These are phyloP conservation scores for Ustilago shanxiensis DNA, from an alignment of 1,284 basidiomycete genomes.

Conservation along the genomic window DNA sequence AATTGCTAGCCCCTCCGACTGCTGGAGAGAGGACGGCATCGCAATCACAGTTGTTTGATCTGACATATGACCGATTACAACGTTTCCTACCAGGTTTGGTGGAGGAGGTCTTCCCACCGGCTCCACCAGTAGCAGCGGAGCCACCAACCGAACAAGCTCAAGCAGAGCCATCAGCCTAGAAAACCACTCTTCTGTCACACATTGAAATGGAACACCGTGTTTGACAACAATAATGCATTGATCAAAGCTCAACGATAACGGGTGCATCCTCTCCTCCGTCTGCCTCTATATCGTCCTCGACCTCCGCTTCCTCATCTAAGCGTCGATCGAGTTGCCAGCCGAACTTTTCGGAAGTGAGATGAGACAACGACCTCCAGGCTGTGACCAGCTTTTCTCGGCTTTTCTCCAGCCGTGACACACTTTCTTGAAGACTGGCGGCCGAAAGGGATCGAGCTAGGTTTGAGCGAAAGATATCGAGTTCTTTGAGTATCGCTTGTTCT, in stretches of 20 bases:
- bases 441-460: slow-evolving; percentile 38
- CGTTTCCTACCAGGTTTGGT: slow-evolving; percentile 58
- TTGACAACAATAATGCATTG: background rate
- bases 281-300: slow-evolving; percentile 37
- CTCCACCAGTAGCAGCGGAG: background rate
- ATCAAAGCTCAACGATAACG: slow-evolving; percentile 34
- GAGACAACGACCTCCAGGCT: slow-evolving; percentile 40
- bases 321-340: slow-evolving; percentile 36
- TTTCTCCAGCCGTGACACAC: background rate
- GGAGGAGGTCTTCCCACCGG: slow-evolving; percentile 52
- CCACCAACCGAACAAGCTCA: background rate
- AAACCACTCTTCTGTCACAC: background rate
- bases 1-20: slow-evolving; percentile 74
- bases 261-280: slow-evolving; percentile 52
- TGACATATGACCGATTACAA: slow-evolving; percentile 51
- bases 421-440: background rate
- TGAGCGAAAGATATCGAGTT: slow-evolving; percentile 30
- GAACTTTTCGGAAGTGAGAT: slow-evolving; percentile 16
- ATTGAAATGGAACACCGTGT: background rate
- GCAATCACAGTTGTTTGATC: slow-evolving; percentile 45
- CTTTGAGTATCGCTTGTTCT: slow-evolving; percentile 14
- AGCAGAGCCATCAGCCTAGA: background rate
- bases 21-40: slow-evolving; percentile 5
- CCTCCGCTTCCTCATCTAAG: slow-evolving; percentile 49
- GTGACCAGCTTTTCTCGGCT: slow-evolving; percentile 13